A percentile compares a stretch with the other conserved stretches of the same genome.
These are phyloP conservation scores for Poa annua DNA, from an alignment of 176 grass and related monocot genomes.

Conservation along the genomic window DNA sequence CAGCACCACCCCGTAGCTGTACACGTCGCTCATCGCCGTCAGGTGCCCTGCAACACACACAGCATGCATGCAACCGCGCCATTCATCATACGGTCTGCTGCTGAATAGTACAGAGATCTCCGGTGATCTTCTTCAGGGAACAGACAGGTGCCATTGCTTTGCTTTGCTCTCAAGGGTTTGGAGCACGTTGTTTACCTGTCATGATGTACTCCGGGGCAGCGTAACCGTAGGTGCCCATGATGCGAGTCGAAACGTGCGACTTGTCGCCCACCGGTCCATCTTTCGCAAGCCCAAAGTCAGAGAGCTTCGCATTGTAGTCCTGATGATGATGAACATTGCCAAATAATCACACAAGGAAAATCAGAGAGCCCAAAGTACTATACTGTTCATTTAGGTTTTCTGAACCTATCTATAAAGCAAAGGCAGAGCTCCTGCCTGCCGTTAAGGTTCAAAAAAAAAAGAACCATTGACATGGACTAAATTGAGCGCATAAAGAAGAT, in stretches of 20 bases:
- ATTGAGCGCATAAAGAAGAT: neutral
- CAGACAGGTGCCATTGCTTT: neutral
- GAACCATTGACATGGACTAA: neutral
- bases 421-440: too few species aligned
- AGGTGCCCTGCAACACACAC: constrained; percentile 60
- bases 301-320: constrained; percentile 87
- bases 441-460: too few species aligned
- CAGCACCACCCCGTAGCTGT: constrained; percentile 85
- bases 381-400: neutral
- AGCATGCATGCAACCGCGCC: neutral
- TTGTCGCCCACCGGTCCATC: constrained; percentile 81
- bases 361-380: neutral
- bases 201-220: constrained; percentile 95
- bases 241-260: constrained; percentile 83
- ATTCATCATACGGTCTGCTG: neutral
- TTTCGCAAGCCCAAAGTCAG: constrained; percentile 91
- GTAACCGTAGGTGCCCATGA: constrained; percentile 92
- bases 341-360: neutral
- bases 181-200: constrained; percentile 47
- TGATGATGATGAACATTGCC: constrained; percentile 29
- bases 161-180: neutral
- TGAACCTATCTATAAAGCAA: too few species aligned
- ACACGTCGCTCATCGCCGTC: constrained; percentile 87
- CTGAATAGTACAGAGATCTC: neutral
- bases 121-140: neutral